Conservation (phyloP, 345 rosid species). For the Lepidium sativum region DNA sequence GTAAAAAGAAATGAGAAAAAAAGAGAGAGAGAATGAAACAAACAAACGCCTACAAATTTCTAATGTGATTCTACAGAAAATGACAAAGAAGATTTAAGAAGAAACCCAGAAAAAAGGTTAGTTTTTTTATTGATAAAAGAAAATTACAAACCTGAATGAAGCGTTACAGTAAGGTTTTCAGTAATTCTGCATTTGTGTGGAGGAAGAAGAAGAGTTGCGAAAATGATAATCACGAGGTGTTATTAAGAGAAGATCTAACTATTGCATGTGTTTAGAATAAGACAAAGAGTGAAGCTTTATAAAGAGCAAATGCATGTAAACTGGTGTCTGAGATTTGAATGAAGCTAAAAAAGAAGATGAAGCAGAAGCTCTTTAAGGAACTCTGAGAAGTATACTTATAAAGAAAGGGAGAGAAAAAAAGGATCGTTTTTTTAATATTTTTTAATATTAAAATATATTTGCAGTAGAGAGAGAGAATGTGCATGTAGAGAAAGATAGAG, state of each 20-base stretch:
- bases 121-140: neutral
- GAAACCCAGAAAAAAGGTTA: slow-evolving; percentile 21
- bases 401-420: slow-evolving; percentile 7
- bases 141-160: slow-evolving; percentile 18
- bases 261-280: slow-evolving; percentile 16
- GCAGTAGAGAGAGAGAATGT: slow-evolving; percentile 21
- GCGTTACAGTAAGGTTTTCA: slow-evolving; percentile 24
- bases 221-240: slow-evolving; percentile 30
- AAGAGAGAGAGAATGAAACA: neutral
- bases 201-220: neutral
- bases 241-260: slow-evolving; percentile 4
- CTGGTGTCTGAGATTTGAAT: slow-evolving; percentile 14
- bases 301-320: slow-evolving; percentile 27
- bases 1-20: neutral
- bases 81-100: slow-evolving; percentile 21
- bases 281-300: neutral
- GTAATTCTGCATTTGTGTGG: neutral
- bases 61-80: slow-evolving; percentile 8
- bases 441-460: neutral
- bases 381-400: slow-evolving; percentile 24
- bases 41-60: slow-evolving; percentile 6
- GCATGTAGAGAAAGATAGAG: slow-evolving; percentile 25
- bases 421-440: neutral
- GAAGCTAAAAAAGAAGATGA: neutral
- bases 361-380: slow-evolving; percentile 24